Base-by-base conservation (phyloP, 2,329 filamentous ascomycete genomes). In the Fusarium sp. region DNA sequence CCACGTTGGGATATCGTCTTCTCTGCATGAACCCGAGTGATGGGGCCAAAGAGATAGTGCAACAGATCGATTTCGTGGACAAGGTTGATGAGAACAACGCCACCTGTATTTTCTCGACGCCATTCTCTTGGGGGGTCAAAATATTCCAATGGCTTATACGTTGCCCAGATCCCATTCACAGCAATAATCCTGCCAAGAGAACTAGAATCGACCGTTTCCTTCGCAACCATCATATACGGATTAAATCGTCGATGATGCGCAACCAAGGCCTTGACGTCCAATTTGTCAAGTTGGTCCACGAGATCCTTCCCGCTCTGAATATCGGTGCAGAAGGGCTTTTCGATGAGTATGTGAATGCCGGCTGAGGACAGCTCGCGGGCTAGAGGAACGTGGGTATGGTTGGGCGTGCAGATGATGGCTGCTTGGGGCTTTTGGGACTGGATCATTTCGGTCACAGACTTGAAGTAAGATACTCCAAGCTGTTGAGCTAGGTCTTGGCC, bases 161-260 rank as follows among this genome's bases (percentile, higher is more conserved):
- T 72, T 0, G 82, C 79, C 86, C 86, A 89, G 1, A 87, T 76
- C 0, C 85, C 86, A 49, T 82, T 85, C 6, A 89, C 73, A 3
- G 86, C 86, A 13, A 87, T 79, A 4, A 84, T 63, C 0, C 65
- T 69, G 0, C 87, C 87, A 0, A 88, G 77, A 0, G 73, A 74
- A 0, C 78, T 76, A 0, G 77, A 71, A 0, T 74, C 66, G 2
- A 88, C 65, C 1, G 80, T 75, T 15, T 80, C 66, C 63, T 87
- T 87, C 0, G 85, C 79, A 4, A 82, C 79, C 8, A 80, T 74
- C 7, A 87, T 80, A 71, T 85, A 87, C 0, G 83, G 83, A 67
- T 89, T 88, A 76, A 89, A 89, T 4, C 87, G 81, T 11, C 87
- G 80, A 70, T 89, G 87, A 63, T 89, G 86, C 9, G 86, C 87